phyloP scores from a whole-genome alignment of 371 early-diverging fungal genomes.

The Apophysomyces variabilis region DNA sequence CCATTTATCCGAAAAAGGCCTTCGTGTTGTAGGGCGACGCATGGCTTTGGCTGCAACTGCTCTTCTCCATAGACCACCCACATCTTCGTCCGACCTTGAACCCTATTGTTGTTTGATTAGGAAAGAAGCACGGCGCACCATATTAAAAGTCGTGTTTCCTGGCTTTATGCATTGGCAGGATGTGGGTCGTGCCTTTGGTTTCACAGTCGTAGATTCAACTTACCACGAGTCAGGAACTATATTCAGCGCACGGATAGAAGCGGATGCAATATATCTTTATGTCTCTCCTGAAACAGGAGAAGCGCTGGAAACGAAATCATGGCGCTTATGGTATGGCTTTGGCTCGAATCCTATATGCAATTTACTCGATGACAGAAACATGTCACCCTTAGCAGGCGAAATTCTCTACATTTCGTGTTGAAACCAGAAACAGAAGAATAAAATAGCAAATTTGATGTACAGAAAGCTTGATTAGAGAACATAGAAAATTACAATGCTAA shows the following conservation, averaged over 20 bases:
- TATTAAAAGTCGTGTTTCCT: background rate
- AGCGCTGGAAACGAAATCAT: background rate
- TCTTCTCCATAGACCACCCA: conserved; percentile 7
- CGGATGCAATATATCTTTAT: conserved; percentile 17
- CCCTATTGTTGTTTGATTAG: background rate
- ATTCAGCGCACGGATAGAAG: conserved; percentile 17
- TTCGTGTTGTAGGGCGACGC: conserved; percentile 29
- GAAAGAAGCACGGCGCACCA: background rate
- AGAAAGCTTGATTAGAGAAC: background rate
- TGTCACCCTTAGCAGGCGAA: conserved; percentile 18
- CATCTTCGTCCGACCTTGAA: no score
- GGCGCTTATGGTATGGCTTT: conserved; percentile 26
- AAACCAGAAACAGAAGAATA: no score
- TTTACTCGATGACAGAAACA: conserved; percentile 12
- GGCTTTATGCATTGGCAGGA: background rate
- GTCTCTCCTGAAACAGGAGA: conserved; percentile 11
- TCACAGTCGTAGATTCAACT: conserved; percentile 12
- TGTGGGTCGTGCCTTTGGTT: conserved; percentile 19
- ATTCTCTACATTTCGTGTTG: background rate
- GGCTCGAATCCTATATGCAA: conserved; percentile 27
- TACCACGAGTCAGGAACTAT: conserved; percentile 3
- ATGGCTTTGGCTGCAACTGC: conserved; percentile 31
- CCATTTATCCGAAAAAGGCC: conserved; percentile 39
- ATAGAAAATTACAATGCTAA: conserved; percentile 8
- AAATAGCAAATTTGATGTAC: no score